Evolutionary conservation across 129 eudicot species (phyloP).

Genomic region (Chrysanthemum seticuspe): DNA sequence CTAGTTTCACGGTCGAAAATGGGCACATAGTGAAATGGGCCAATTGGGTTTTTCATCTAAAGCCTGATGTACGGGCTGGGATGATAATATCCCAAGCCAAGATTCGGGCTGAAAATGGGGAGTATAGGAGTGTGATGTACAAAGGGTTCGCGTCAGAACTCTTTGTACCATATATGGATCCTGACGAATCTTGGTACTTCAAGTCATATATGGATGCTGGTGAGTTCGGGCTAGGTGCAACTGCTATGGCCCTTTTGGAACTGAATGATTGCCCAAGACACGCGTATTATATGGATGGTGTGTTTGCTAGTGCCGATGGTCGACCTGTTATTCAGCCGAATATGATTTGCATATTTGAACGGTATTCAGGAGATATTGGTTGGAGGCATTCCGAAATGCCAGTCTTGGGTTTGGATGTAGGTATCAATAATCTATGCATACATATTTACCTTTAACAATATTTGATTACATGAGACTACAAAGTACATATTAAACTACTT

Average conservation of each 20-base stretch:
- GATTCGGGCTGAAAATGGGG: slow-evolving; percentile 38
- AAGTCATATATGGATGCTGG: slow-evolving; percentile 63
- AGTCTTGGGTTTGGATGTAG: slow-evolving; percentile 36
- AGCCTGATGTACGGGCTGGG: slow-evolving; percentile 53
- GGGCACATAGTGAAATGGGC: slow-evolving; percentile 67
- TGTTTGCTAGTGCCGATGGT: slow-evolving; percentile 42
- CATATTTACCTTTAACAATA: background rate
- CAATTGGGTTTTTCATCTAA: slow-evolving; percentile 60
- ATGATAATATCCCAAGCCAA: slow-evolving; percentile 47
- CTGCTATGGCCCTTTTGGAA: slow-evolving; percentile 51
- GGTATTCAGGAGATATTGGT: slow-evolving; percentile 51
- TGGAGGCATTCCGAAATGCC: slow-evolving; percentile 60
- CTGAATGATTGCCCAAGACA: slow-evolving; percentile 52
- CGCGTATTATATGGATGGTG: slow-evolving; percentile 53
- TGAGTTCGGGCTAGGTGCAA: slow-evolving; percentile 55
- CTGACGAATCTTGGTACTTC: slow-evolving; percentile 52
- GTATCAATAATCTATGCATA: background rate
- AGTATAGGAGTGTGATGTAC: slow-evolving; percentile 53
- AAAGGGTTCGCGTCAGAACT: slow-evolving; percentile 56
- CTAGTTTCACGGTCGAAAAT: slow-evolving; percentile 53
- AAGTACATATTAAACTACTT: too few species aligned
- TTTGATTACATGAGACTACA: background rate
- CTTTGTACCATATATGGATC: slow-evolving; percentile 66
- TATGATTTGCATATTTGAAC: slow-evolving; percentile 55
- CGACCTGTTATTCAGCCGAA: slow-evolving; percentile 37